Evolutionary conservation across 306 rosid species (phyloP).

Genomic region (Dalbergia cultrata): DNA sequence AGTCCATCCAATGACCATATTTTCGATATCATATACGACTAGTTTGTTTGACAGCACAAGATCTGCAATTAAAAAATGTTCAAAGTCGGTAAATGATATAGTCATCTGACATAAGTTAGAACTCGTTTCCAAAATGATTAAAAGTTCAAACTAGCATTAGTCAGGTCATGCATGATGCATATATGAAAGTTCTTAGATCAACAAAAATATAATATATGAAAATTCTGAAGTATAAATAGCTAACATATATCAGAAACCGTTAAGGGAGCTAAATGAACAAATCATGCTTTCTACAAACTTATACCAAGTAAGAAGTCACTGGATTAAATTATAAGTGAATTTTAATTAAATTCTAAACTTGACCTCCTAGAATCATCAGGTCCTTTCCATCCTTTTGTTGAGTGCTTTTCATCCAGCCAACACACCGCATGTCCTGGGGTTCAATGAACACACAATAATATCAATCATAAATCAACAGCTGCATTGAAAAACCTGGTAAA

Average conservation of each 20-base stretch:
- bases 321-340: slow-evolving; percentile 21
- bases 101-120: slow-evolving; percentile 2
- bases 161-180: not conserved
- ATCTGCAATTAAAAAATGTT: slow-evolving; percentile 64
- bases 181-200: slow-evolving; percentile 8
- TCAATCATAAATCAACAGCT: slow-evolving; percentile 17
- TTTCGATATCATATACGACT: slow-evolving; percentile 72
- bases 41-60: slow-evolving; percentile 77
- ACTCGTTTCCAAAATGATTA: slow-evolving; percentile 14
- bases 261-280: slow-evolving; percentile 16
- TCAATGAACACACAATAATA: slow-evolving; percentile 36
- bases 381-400: slow-evolving; percentile 56
- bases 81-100: slow-evolving; percentile 24
- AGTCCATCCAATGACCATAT: slow-evolving; percentile 74
- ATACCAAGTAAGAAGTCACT: slow-evolving; percentile 20
- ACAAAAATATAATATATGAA: not conserved
- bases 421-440: slow-evolving; percentile 62
- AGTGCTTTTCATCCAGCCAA: slow-evolving; percentile 71
- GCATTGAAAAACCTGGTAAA: slow-evolving; percentile 9
- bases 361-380: slow-evolving; percentile 81
- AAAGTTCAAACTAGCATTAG: slow-evolving; percentile 14
- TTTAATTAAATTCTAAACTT: slow-evolving; percentile 1
- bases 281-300: slow-evolving; percentile 28
- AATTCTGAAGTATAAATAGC: slow-evolving; percentile 11
- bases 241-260: slow-evolving; percentile 12